These are phyloP conservation scores for Hyphopichia burtonii DNA, from an alignment of 1,139 yeast species.

Conservation along the genomic window DNA sequence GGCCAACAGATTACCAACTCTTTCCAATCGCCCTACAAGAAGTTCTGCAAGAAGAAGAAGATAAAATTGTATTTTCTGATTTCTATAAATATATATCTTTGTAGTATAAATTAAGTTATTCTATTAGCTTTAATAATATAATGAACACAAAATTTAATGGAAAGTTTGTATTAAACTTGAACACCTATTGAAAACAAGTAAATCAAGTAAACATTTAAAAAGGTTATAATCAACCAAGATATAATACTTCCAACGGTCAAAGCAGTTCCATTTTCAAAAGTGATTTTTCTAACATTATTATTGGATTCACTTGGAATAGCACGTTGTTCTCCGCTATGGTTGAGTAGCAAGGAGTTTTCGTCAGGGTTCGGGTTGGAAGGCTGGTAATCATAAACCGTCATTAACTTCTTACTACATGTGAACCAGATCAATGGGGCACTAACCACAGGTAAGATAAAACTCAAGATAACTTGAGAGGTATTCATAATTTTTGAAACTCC, in stretches of 20 bases:
- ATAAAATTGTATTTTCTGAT: not conserved
- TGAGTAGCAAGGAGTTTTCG: conserved; percentile 18
- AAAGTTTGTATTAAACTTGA: conserved; percentile 41
- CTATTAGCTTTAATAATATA: not conserved
- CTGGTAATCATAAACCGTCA: conserved; percentile 46
- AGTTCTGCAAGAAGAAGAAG: conserved; percentile 29
- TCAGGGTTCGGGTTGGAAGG: conserved; percentile 7
- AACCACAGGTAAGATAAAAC: conserved; percentile 69
- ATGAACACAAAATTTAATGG: conserved; percentile 5
- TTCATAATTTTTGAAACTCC: conserved; percentile 71
- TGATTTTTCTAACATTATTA: conserved; percentile 14
- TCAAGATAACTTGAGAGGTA: conserved; percentile 71
- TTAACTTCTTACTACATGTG: conserved; percentile 58
- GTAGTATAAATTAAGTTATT: not conserved
- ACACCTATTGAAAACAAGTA: conserved; percentile 68
- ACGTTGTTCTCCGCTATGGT: conserved; percentile 1
- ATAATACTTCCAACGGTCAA: conserved; percentile 54
- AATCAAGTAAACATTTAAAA: conserved; percentile 71
- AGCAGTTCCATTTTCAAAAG: conserved; percentile 64
- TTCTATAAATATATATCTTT: not conserved
- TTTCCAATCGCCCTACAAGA: conserved; percentile 30
- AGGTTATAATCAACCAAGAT: conserved; percentile 73
- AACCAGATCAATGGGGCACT: conserved; percentile 75
- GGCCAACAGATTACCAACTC: conserved; percentile 37
- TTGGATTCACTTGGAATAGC: conserved; percentile 5